A percentile compares a stretch with the other conserved stretches of the same genome.
Evolutionary conservation across 768 basidiomycete species (phyloP).

Genomic region (Leccinum olivaceopallidum): DNA sequence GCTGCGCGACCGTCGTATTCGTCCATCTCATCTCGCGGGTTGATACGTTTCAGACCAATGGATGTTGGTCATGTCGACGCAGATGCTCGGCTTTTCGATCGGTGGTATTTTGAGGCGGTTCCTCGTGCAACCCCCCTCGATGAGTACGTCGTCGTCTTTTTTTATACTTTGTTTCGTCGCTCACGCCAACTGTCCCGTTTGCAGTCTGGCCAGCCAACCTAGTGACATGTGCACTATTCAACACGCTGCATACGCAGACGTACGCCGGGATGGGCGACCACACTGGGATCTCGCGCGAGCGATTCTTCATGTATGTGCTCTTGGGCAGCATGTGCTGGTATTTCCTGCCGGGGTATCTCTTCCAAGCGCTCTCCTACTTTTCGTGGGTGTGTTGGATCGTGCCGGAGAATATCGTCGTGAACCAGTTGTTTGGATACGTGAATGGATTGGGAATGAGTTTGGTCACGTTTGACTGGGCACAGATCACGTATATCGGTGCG

Average conservation of each 20-base stretch:
- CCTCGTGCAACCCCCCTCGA: conserved; percentile 63
- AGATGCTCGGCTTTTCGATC: conserved; percentile 63
- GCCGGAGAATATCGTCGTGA: conserved; percentile 67
- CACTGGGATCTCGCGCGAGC: conserved; percentile 53
- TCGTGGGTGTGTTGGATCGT: conserved; percentile 70
- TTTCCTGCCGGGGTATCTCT: conserved; percentile 73
- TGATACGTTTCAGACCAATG: conserved; percentile 44
- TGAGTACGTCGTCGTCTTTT: conserved; percentile 43
- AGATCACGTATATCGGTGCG: conserved; percentile 44
- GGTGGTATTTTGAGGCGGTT: conserved; percentile 62
- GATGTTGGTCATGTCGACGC: conserved; percentile 70
- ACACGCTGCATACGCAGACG: conserved; percentile 64
- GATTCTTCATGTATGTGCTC: conserved; percentile 51
- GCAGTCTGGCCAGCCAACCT: conserved; percentile 76
- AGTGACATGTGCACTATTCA: conserved; percentile 70
- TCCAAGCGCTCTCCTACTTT: conserved; percentile 64
- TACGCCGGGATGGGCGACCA: conserved; percentile 44
- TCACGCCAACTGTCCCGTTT: conserved; percentile 32
- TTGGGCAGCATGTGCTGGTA: conserved; percentile 42
- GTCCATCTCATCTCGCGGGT: background rate
- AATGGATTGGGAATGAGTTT: conserved; percentile 67
- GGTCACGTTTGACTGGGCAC: conserved; percentile 82
- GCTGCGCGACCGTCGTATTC: background rate
- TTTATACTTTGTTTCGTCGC: background rate
- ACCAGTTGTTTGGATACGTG: conserved; percentile 71